Evolutionary conservation across 192 early-diverging fungal genomes (phyloP).

Genomic region (Podila minutissima): DNA sequence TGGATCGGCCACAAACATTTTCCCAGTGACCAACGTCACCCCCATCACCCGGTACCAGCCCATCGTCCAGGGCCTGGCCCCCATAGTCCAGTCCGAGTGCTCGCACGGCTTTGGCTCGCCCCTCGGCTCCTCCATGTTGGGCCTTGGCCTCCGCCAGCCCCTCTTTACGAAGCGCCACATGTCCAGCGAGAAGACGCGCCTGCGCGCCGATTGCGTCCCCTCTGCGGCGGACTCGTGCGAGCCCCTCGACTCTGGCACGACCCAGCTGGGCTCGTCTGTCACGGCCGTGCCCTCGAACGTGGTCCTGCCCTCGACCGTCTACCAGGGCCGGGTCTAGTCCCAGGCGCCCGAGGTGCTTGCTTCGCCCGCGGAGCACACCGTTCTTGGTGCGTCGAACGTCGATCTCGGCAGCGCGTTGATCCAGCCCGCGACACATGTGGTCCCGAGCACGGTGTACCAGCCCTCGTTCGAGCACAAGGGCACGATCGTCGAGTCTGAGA

Average conservation of each 20-base stretch:
- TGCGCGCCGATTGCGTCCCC: conserved; percentile 10
- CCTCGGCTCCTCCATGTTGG: not conserved
- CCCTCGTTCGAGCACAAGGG: conserved; percentile 30
- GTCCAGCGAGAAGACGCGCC: not conserved
- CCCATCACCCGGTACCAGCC: conserved; percentile 35
- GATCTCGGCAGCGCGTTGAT: conserved; percentile 13
- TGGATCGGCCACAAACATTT: conserved; percentile 13
- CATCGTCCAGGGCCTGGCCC: conserved; percentile 12
- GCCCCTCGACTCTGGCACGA: conserved; percentile 5
- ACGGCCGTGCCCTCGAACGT: conserved; percentile 9
- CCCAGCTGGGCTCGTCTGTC: conserved; percentile 27
- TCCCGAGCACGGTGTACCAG: conserved; percentile 24
- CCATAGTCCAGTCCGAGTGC: conserved; percentile 23
- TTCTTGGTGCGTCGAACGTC: conserved; percentile 5
- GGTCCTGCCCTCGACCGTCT: conserved; percentile 28
- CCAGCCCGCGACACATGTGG: conserved; percentile 28
- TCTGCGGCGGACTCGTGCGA: conserved; percentile 14
- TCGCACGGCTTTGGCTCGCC: not conserved
- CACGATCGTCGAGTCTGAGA: conserved; percentile 14
- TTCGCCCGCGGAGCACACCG: conserved; percentile 1
- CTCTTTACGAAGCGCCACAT: not conserved
- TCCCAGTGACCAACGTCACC: conserved; percentile 18
- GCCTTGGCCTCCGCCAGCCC: not conserved
- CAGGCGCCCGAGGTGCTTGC: conserved; percentile 16
- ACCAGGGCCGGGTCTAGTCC: conserved; percentile 32